Base-by-base conservation (phyloP, 2,329 filamentous ascomycete species). In the Ophiostoma sp. region DNA sequence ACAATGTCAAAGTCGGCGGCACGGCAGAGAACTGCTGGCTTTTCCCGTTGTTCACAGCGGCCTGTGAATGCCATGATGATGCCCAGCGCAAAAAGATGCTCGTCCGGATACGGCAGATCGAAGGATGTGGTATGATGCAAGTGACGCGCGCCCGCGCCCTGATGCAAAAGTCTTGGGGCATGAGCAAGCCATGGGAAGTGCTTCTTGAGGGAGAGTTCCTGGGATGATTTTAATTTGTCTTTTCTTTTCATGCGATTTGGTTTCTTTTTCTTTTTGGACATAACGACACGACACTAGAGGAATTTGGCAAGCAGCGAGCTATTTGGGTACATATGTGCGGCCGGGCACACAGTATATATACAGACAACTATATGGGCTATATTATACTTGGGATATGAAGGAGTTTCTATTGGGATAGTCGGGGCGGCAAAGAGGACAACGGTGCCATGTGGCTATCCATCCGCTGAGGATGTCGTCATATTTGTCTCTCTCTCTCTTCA, bases 31-130 rank as follows among this genome's bases (percentile, higher is more conserved):
- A 87, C 10, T 92, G 90, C 75, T 80, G 92, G 23, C 78, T 95
- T 54, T 94, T 95, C 73, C 92, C 92, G 0, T 88, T 95, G 80
- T 95, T 95, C 78, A 91, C 90, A 0, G 92, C 92, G 0, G 92
- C 92, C 0, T 94, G 91, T 74, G 90, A 95, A 77, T 87, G 88
- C 0, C 80, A 80, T 70, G 84, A 88, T 67, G 75, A 81, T 44
- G 79, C 78, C 2, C 85, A 90, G 74, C 82, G 88, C 67, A 79
- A 80, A 33, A 83, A 86, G 75, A 86, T 94, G 52, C 80, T 91
- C 75, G 85, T 87, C 74, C 83, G 91, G 67, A 83, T 95, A 76
- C 82, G 83, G 76, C 84, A 84, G 23, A 86, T 92, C 1, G 91
- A 94, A 79, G 86, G 84, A 5, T 89, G 89, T 73, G 92, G 91